phyloP scores from a whole-genome alignment of 2,329 filamentous ascomycete species.

The Fusarium armeniacum region DNA sequence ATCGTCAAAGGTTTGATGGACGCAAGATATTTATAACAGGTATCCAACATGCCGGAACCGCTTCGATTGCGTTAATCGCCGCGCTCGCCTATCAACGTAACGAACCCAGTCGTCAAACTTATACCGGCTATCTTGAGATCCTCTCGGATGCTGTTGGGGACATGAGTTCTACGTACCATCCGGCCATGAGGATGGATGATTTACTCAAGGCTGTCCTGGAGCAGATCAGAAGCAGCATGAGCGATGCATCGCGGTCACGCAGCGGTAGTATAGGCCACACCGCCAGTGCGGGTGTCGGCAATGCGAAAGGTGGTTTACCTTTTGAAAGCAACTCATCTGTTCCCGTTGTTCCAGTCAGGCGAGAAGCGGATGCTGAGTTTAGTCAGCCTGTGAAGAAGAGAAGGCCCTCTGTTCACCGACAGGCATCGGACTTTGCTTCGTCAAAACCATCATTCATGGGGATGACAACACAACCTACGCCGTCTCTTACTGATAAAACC shows the following conservation, averaged over 20 bases:
- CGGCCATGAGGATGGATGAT: conserved; percentile 66
- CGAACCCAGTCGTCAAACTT: conserved; percentile 56
- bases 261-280: conserved; percentile 38
- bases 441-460: conserved; percentile 51
- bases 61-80: conserved; percentile 67
- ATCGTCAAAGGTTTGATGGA: conserved; percentile 65
- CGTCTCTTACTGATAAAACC: conserved; percentile 39
- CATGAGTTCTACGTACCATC: conserved; percentile 67
- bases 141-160: conserved; percentile 65
- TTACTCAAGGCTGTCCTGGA: conserved; percentile 66
- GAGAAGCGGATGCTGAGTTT: conserved; percentile 51
- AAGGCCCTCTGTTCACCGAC: conserved; percentile 48
- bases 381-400: conserved; percentile 51
- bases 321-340: conserved; percentile 37
- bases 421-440: conserved; percentile 52
- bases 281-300: conserved; percentile 6
- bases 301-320: conserved; percentile 26
- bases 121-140: conserved; percentile 65
- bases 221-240: conserved; percentile 59
- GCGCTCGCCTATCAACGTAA: conserved; percentile 58
- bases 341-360: conserved; percentile 51
- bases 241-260: conserved; percentile 39
- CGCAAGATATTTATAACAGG: conserved; percentile 65
- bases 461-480: conserved; percentile 35
- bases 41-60: conserved; percentile 68